Evolutionary conservation across 1,284 basidiomycete genomes (phyloP).

Genomic region (Tylopilus microsporus): DNA sequence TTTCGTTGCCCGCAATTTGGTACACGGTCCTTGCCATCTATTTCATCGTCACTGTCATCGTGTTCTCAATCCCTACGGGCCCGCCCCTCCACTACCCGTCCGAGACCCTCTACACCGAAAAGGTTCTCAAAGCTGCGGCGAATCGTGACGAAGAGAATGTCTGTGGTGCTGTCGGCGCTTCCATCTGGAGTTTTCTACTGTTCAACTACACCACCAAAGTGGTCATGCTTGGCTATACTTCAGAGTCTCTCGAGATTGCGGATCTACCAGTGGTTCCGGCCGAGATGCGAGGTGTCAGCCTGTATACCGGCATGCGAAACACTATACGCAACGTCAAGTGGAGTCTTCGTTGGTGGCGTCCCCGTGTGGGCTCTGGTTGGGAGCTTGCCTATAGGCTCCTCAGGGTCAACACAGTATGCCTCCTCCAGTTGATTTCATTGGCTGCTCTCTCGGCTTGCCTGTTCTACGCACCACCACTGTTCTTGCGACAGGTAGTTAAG

Average conservation of each 20-base stretch:
- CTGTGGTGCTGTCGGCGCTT: slow-evolving; percentile 50
- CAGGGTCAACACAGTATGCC: slow-evolving; percentile 44
- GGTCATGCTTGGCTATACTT: slow-evolving; percentile 72
- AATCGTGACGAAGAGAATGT: slow-evolving; percentile 62
- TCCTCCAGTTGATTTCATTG: slow-evolving; percentile 49
- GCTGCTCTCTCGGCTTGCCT: slow-evolving; percentile 60
- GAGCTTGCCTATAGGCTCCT: slow-evolving; percentile 55
- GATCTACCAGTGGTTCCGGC: slow-evolving; percentile 77
- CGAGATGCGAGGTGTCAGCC: slow-evolving; percentile 61
- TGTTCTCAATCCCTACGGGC: slow-evolving; percentile 62
- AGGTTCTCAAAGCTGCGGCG: slow-evolving; percentile 53
- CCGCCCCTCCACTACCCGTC: slow-evolving; percentile 71
- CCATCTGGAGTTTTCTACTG: slow-evolving; percentile 33
- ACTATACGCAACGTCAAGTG: slow-evolving; percentile 35
- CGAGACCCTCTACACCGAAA: slow-evolving; percentile 68
- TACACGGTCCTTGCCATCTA: slow-evolving; percentile 30
- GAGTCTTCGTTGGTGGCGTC: slow-evolving; percentile 37
- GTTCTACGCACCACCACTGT: slow-evolving; percentile 77
- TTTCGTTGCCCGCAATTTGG: slow-evolving; percentile 18
- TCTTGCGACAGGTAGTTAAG: slow-evolving; percentile 64
- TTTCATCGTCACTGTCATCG: slow-evolving; percentile 34
- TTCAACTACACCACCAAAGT: slow-evolving; percentile 84
- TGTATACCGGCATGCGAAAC: slow-evolving; percentile 38
- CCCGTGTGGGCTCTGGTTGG: slow-evolving; percentile 54
- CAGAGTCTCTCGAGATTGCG: slow-evolving; percentile 74